Evolutionary conservation across 768 basidiomycete genomes (phyloP).

Genomic region (Psilocybe cubensis): DNA sequence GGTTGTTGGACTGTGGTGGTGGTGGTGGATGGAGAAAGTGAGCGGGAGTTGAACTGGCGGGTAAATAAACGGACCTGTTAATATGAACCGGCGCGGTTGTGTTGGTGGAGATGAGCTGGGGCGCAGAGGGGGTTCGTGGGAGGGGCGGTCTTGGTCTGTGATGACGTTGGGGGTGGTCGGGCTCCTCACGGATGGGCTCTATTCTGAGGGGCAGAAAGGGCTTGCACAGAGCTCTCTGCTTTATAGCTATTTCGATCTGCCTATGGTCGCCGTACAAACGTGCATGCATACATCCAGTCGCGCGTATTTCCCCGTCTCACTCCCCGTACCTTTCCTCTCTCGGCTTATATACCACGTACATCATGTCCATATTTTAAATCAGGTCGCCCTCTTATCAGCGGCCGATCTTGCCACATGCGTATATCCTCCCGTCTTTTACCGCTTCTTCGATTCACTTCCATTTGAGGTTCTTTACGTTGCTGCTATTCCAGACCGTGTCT

Average conservation of each 20-base stretch:
- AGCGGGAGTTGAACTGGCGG: constrained; percentile 19
- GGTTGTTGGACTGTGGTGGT: constrained; percentile 34
- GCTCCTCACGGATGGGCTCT: constrained; percentile 54
- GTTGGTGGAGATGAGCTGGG: constrained; percentile 65
- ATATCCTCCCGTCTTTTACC: constrained; percentile 16
- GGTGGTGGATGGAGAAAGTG: constrained; percentile 15
- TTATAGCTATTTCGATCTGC: constrained; percentile 20
- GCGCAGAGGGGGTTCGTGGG: constrained; percentile 52
- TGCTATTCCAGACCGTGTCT: not conserved
- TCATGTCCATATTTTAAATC: constrained; percentile 24
- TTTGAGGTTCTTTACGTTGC: not conserved
- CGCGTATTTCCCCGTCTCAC: constrained; percentile 14
- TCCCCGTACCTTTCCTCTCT: constrained; percentile 29
- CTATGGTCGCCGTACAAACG: constrained; percentile 39
- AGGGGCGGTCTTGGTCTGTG: constrained; percentile 55
- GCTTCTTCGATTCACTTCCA: constrained; percentile 1
- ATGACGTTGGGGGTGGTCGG: constrained; percentile 61
- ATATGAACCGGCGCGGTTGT: constrained; percentile 66
- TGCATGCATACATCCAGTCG: constrained; percentile 41
- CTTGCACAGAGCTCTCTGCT: constrained; percentile 6
- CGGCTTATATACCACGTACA: constrained; percentile 39
- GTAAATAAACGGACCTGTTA: constrained; percentile 45
- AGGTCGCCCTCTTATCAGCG: constrained; percentile 36
- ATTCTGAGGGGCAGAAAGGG: constrained; percentile 11
- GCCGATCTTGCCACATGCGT: constrained; percentile 22